These are phyloP conservation scores for Teratosphaeria destructans DNA, from an alignment of 2,329 filamentous ascomycete genomes.

Conservation along the genomic window DNA sequence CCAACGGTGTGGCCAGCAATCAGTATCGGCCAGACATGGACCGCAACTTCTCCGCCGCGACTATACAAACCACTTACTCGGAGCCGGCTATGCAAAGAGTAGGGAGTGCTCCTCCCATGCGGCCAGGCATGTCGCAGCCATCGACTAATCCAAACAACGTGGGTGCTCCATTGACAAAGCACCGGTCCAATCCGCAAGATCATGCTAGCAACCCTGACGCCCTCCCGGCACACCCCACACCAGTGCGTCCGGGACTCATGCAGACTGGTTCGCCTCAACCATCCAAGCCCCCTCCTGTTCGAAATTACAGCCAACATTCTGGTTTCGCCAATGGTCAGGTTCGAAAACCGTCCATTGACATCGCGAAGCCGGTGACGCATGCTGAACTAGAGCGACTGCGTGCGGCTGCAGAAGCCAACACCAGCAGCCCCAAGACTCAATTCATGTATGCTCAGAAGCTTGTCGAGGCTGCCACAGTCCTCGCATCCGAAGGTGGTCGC, in stretches of 20 bases:
- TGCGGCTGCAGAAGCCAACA: constrained; percentile 56
- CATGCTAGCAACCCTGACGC: constrained; percentile 40
- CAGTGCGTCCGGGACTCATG: constrained; percentile 43
- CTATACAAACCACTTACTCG: constrained; percentile 14
- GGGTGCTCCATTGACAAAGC: constrained; percentile 19
- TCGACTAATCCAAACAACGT: constrained; percentile 18
- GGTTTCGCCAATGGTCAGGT: constrained; percentile 24
- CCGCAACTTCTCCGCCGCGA: constrained; percentile 3
- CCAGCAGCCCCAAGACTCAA: constrained; percentile 60
- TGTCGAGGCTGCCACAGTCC: constrained; percentile 69
- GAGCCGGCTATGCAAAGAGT: constrained; percentile 13
- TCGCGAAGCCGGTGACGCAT: constrained; percentile 53
- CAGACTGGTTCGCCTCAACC: constrained; percentile 26
- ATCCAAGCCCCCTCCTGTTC: constrained; percentile 41
- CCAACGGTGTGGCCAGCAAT: constrained; percentile 2
- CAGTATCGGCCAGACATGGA: constrained; percentile 1
- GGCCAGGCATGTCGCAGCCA: constrained; percentile 10
- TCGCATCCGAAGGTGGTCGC: constrained; percentile 66
- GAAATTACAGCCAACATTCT: constrained; percentile 39
- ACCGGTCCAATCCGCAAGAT: constrained; percentile 10
- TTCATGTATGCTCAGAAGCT: constrained; percentile 71
- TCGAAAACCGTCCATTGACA: constrained; percentile 13
- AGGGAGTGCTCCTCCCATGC: constrained; percentile 14
- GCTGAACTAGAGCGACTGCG: constrained; percentile 70
- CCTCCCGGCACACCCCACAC: constrained; percentile 45